Evolutionary conservation across 2,329 filamentous ascomycete species (phyloP).

Genomic region (Pseudogymnoascus sp.): DNA sequence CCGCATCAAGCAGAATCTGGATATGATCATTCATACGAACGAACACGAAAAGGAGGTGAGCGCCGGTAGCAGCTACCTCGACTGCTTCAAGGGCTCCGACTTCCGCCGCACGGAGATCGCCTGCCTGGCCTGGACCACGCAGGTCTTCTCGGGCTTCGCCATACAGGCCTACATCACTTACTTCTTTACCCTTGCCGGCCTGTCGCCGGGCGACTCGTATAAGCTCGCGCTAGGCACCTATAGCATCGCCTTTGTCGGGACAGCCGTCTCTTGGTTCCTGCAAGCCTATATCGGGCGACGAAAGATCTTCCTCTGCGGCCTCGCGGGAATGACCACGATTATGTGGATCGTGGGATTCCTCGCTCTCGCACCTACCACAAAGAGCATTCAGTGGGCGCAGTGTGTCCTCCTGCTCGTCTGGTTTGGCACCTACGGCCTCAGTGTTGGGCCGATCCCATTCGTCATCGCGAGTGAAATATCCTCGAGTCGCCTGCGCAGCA

Average conservation of each 20-base stretch:
- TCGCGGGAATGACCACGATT: not conserved
- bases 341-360: conserved; percentile 11
- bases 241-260: conserved; percentile 30
- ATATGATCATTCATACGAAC: conserved; percentile 49
- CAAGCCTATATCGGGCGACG: conserved; percentile 4
- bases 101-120: conserved; percentile 70
- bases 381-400: conserved; percentile 29
- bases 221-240: conserved; percentile 43
- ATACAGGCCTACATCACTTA: conserved; percentile 55
- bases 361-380: conserved; percentile 15
- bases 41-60: conserved; percentile 53
- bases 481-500: conserved; percentile 30
- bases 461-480: conserved; percentile 28
- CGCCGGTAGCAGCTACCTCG: conserved; percentile 63
- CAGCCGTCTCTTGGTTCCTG: conserved; percentile 9
- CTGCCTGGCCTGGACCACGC: conserved; percentile 57
- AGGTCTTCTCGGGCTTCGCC: conserved; percentile 55
- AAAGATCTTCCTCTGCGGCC: conserved; percentile 3
- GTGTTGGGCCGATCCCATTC: conserved; percentile 5
- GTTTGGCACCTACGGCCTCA: conserved; percentile 29
- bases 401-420: conserved; percentile 37
- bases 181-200: conserved; percentile 48
- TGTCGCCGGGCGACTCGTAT: conserved; percentile 41
- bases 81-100: conserved; percentile 77
- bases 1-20: conserved; percentile 33